Evolutionary conservation across 306 rosid genomes (phyloP).

Genomic region (Alnus rubra): DNA sequence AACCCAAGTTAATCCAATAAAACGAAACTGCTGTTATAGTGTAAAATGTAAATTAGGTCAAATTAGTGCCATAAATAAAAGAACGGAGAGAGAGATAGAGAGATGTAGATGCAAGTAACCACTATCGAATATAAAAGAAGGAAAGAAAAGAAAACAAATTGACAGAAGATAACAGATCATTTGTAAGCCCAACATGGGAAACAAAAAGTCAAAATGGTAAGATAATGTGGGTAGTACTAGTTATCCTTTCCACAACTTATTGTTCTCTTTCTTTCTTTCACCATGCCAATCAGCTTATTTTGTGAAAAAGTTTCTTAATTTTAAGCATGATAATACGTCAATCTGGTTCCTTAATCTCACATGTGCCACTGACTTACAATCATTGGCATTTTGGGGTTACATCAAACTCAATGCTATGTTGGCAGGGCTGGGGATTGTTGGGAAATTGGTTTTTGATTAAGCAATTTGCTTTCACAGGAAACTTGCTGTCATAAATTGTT

Average conservation of each 20-base stretch:
- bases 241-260: background rate
- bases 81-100: background rate
- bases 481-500: no score
- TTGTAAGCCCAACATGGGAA: background rate
- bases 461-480: no score
- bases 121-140: background rate
- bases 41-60: background rate
- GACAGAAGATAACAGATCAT: background rate
- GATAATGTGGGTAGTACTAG: background rate
- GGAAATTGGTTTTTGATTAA: no score
- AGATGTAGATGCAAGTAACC: background rate
- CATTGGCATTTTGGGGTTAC: background rate
- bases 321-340: background rate
- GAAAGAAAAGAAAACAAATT: conserved; percentile 1
- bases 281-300: background rate
- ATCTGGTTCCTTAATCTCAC: background rate
- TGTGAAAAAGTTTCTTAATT: background rate
- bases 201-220: background rate
- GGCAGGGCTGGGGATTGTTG: no score
- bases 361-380: background rate
- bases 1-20: conserved; percentile 36
- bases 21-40: conserved; percentile 4
- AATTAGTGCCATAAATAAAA: background rate
- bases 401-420: no score
- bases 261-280: background rate